Percentiles rank a stretch among this genome's conserved stretches.
These are phyloP conservation scores for Hypholoma sublateritium DNA, from an alignment of 768 basidiomycete genomes.

Conservation along the genomic window DNA sequence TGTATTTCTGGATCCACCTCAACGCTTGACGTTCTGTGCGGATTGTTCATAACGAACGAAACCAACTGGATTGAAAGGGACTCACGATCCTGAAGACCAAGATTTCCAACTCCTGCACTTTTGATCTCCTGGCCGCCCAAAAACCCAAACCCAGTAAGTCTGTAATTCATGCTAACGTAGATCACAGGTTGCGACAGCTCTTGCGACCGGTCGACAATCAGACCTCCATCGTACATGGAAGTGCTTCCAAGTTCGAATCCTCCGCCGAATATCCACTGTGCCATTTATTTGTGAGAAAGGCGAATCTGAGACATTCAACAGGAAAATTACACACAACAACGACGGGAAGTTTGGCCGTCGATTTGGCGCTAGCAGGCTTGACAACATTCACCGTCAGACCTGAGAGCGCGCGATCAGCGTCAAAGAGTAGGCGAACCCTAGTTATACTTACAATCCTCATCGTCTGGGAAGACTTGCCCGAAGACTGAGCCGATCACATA, in stretches of 20 bases:
- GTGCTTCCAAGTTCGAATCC: constrained; percentile 44
- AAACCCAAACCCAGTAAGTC: constrained; percentile 50
- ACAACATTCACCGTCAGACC: constrained; percentile 58
- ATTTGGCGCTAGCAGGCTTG: constrained; percentile 38
- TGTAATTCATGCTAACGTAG: constrained; percentile 57
- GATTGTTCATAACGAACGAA: not conserved
- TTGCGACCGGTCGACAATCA: constrained; percentile 45
- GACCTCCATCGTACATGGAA: constrained; percentile 38
- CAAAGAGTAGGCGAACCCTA: not conserved
- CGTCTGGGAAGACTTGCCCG: constrained; percentile 27
- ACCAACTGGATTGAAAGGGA: not conserved
- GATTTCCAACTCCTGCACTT: constrained; percentile 53
- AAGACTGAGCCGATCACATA: constrained; percentile 30
- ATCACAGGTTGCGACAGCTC: constrained; percentile 42
- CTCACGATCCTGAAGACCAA: constrained; percentile 69
- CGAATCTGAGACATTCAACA: not conserved
- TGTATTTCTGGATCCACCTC: constrained; percentile 68
- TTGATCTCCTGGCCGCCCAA: constrained; percentile 51
- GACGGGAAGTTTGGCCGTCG: constrained; percentile 49
- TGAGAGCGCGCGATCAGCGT: constrained; percentile 10
- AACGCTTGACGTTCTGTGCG: constrained; percentile 52
- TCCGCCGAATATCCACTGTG: constrained; percentile 53
- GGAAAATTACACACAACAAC: constrained; percentile 40
- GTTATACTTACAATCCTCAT: constrained; percentile 47
- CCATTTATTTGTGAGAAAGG: not conserved